Base-by-base conservation (phyloP, 805 yeast species). In the Schizosaccharomyces lindneri region DNA sequence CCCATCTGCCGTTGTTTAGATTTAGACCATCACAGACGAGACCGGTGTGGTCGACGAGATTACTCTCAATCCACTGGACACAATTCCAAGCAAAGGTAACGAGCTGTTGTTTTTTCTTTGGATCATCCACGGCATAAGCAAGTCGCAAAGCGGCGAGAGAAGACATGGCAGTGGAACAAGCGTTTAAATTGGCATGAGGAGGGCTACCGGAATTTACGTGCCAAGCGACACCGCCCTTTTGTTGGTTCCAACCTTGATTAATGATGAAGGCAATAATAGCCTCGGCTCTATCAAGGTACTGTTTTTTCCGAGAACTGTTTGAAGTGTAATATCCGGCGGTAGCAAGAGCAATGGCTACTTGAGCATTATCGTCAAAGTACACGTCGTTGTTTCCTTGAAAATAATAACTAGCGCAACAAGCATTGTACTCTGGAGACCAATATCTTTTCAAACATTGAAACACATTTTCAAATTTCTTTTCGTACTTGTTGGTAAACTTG, bases 361-460 rank as follows among this genome's bases (percentile, higher is more conserved):
- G 89, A 2, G 88, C 89, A 68, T 83, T 84, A 67, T 83, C 89
- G 67, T 83, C 87, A 64, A 81, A 81, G 69, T 83, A 82, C 51
- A 83, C 79, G 68, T 83, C 87, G 61, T 72, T 72, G 69, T 82
- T 83, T 59, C 78, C 81, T 27, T 78, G 77, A 61, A 73, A 74
- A 67, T 81, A 78, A 67, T 79, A 81, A 4, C 83, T 81, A 0
- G 87, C 87, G 55, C 84, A 79, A 70, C 76, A 84, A 4, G 83
- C 87, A 62, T 77, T 77, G 55, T 72, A 67, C 63, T 74, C 70
- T 5, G 73, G 72, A 65, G 46, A 29, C 62, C 62, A 60, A 43
- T 60, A 55, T 13, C 17, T 29, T 32, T 51, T 51, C 17, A 51
- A 24, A 51, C 51, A 51, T 31, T 39, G 31, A 24, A 57, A 57